These are phyloP conservation scores for Echinochloa phyllopogon DNA, from an alignment of 176 grass and related monocot genomes.

Conservation along the genomic window DNA sequence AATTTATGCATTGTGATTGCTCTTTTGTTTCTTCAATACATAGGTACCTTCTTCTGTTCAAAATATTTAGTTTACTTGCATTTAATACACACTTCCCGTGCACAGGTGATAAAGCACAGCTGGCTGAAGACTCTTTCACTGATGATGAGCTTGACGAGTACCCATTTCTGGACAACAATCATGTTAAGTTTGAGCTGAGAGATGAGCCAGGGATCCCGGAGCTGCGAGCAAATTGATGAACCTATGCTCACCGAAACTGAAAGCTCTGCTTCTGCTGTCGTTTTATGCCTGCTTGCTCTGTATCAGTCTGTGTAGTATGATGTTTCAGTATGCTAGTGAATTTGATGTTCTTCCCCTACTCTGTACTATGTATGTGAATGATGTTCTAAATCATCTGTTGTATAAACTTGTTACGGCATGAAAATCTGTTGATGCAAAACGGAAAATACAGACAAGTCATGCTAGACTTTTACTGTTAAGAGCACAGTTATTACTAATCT, in stretches of 20 bases:
- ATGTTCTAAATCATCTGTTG: neutral
- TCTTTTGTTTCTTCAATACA: constrained; percentile 20
- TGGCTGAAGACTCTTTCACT: constrained; percentile 25
- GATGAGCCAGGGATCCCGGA: constrained; percentile 20
- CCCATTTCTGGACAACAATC: constrained; percentile 48
- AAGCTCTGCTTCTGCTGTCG: neutral
- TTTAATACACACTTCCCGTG: neutral
- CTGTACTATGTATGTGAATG: neutral
- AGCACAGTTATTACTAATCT: neutral
- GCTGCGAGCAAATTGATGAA: constrained; percentile 35
- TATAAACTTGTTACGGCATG: neutral
- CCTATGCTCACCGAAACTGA: neutral
- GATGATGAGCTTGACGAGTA: constrained; percentile 42
- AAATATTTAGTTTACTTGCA: neutral
- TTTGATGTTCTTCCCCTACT: neutral
- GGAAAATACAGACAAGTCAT: neutral
- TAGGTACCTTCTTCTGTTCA: neutral
- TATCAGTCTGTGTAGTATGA: neutral
- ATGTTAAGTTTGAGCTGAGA: constrained; percentile 53
- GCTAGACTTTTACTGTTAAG: neutral
- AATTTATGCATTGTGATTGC: constrained; percentile 9
- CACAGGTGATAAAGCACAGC: constrained; percentile 53
- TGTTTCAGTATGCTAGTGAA: neutral
- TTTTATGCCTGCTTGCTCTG: neutral
- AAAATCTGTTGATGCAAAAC: neutral